These are phyloP conservation scores for Colletotrichum nymphaeae DNA, from an alignment of 2,329 filamentous ascomycete genomes.

Conservation along the genomic window DNA sequence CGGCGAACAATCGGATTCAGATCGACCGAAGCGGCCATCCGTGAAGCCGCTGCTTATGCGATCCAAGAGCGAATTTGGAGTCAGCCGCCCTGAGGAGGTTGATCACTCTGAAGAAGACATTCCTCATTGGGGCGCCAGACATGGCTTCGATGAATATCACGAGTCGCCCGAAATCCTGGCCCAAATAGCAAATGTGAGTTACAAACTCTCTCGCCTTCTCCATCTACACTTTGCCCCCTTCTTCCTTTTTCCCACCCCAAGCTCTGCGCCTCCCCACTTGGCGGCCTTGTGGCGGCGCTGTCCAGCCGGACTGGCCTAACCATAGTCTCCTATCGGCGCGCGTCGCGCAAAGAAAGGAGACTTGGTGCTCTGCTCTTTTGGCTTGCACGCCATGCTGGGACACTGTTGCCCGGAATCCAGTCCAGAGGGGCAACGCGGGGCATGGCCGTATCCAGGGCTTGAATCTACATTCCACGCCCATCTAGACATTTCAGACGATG, in stretches of 20 bases:
- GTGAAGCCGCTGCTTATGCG: conserved; percentile 63
- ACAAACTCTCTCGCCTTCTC: conserved; percentile 26
- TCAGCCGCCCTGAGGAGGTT: conserved; percentile 52
- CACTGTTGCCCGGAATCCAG: neutral
- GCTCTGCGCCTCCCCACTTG: conserved; percentile 7
- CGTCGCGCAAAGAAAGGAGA: conserved; percentile 3
- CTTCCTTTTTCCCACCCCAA: conserved; percentile 22
- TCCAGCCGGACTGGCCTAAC: conserved; percentile 14
- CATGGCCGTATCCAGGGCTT: neutral
- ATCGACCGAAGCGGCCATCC: conserved; percentile 50
- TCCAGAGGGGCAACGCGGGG: conserved; percentile 6
- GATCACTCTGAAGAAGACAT: conserved; percentile 59
- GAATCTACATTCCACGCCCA: conserved; percentile 7
- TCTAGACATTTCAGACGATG: conserved; percentile 6
- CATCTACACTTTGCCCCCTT: neutral
- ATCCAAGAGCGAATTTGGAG: conserved; percentile 67
- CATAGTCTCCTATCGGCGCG: conserved; percentile 9
- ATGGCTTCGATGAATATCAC: conserved; percentile 94
- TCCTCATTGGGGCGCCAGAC: conserved; percentile 71
- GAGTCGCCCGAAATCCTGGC: conserved; percentile 91
- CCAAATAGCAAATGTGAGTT: conserved; percentile 80
- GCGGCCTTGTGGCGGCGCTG: neutral
- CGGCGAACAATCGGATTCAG: conserved; percentile 44
- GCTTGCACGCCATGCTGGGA: neutral
- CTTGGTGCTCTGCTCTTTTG: neutral